Base-by-base conservation (phyloP, 2,329 filamentous ascomycete species). In the Cytospora leucostoma region DNA sequence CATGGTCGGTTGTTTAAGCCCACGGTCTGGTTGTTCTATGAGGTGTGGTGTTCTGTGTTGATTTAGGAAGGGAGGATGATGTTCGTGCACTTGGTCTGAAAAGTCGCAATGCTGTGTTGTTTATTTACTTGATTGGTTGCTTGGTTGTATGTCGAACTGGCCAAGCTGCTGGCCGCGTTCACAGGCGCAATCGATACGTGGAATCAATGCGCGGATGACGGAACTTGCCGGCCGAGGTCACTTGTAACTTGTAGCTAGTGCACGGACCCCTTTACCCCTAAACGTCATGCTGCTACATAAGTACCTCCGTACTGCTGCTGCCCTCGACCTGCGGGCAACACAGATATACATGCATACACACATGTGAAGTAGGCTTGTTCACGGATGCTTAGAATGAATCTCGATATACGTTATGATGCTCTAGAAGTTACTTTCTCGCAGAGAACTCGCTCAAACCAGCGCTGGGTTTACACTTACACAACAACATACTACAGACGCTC, bases 1-100 rank as follows among this genome's bases (percentile, higher is more conserved):
- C 87, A 90, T 90, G 44, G 68, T 76, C 74, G 71, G 37, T 37
- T 33, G 55, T 35, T 17, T 38, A n/a, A n/a, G 37, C 27, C 27
- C 27, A 4, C 4, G 27, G 27, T 2, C 27, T 27, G 17, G 17
- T 19, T n/a, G 8, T 47, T 21, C 2, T 47, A 19, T 47, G 15
- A 19, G 17, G 44, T 32, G 5, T 21, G 21, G 5, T 21, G 17
- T 13, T 21, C 44, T 17, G 15, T 15, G 15, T 27, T 27, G 12
- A 12, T 6, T 7, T 19, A 4, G 35, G 32, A 49, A 34, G 49
- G 40, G 13, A 35, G 35, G 8, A n/a, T 35, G 40, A 10, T 3
- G 1, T 2, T 49, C 37, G 34, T 32, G 38, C 19, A 4, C 47
- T 35, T 40, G 6, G 4, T 34, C 7, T 35, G 15, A 12, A 15